A percentile compares a stretch with the other conserved stretches of the same genome.
phyloP scores from a whole-genome alignment of 768 basidiomycete species.

The Clathrus columnatus region DNA sequence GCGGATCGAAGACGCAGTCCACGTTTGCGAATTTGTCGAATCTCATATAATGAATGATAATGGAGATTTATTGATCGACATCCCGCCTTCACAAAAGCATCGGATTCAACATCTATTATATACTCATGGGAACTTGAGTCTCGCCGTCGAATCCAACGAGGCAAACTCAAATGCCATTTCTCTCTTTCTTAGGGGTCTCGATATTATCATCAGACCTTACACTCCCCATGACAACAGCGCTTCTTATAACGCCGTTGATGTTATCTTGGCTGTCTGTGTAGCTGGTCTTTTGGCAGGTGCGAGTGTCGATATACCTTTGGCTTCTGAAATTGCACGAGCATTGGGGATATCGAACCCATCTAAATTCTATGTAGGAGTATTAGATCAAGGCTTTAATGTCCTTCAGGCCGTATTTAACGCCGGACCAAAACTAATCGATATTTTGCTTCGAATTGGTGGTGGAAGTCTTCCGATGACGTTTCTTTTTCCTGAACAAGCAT shows the following conservation, averaged over 20 bases:
- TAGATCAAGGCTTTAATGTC: constrained; percentile 28
- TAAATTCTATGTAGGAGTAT: constrained; percentile 19
- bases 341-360: constrained; percentile 18
- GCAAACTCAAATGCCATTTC: constrained; percentile 20
- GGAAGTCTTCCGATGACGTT: constrained; percentile 34
- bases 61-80: constrained; percentile 16
- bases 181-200: constrained; percentile 35
- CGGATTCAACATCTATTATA: constrained; percentile 39
- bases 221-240: constrained; percentile 14
- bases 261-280: constrained; percentile 31
- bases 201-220: constrained; percentile 30
- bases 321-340: constrained; percentile 17
- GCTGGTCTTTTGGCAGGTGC: constrained; percentile 26
- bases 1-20: constrained; percentile 24
- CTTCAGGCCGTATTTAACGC: constrained; percentile 27
- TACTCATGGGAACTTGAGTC: constrained; percentile 30
- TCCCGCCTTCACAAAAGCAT: constrained; percentile 28
- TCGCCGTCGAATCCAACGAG: constrained; percentile 22
- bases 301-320: constrained; percentile 16
- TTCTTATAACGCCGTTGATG: constrained; percentile 28
- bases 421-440: constrained; percentile 24
- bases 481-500: constrained; percentile 32
- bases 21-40: constrained; percentile 26
- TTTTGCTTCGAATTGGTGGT: constrained; percentile 27
- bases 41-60: constrained; percentile 18